Base-by-base conservation (phyloP, 2,329 filamentous ascomycete species). In the Fusarium sarcochroum region DNA sequence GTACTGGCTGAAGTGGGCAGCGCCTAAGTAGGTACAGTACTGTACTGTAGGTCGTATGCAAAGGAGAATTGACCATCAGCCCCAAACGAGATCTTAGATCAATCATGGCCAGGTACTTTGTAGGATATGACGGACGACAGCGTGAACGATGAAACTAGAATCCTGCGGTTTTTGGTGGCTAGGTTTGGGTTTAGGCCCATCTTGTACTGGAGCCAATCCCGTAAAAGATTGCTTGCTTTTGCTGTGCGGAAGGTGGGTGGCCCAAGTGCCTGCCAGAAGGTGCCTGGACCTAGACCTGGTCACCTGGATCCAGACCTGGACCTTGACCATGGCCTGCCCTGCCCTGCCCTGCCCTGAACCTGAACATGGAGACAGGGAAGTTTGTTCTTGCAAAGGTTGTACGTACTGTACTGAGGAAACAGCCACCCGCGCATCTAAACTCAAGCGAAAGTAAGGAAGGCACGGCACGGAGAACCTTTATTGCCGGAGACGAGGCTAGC, bases 71-170 rank as follows among this genome's bases (percentile, higher is more conserved):
- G 69, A 71, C 55, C 44, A 60, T 57, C 58, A 56, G 56, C 63
- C 51, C 58, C 69, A 68, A 62, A 62, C 61, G 70, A 74, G 72
- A 74, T 74, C 72, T 73, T 67, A 68, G 70, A 64, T 64, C 59
- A 63, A 71, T 71, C 69, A 37, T 27, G 35, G 45, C 46, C 40
- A 45, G 42, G 30, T 37, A 58, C 34, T 64, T 62, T 50, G 58
- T 57, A 68, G 58, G 60, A 73, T 70, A 71, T 70, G 71, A 74
- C 62, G 54, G 59, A 38, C 38, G 69, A 54, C 44, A 58, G 46
- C 68, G 62, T 52, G 59, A 62, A 54, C 40, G 58, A 69, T 54
- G 51, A 70, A 46, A 63, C 55, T 59, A 68, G 48, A 69, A 52
- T 57, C 50, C 56, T 52, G 34, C 32, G 47, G 58, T 42, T 58